A percentile compares a stretch with the other conserved stretches of the same genome.
Conservation (phyloP, 768 basidiomycete genomes). For the Trametes coccinea region DNA sequence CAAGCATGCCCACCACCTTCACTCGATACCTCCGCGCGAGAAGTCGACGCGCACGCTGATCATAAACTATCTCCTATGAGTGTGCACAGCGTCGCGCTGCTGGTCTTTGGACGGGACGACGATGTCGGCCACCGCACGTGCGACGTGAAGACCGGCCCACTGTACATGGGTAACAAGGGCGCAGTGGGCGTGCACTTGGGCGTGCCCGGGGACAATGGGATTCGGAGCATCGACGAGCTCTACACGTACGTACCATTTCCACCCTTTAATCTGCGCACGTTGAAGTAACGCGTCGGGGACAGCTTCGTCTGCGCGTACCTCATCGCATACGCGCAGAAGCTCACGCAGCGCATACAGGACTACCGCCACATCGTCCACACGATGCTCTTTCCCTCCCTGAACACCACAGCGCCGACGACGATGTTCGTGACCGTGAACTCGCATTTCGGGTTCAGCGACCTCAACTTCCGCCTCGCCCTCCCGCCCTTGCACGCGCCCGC, state of each 20-base stretch:
- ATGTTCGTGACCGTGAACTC: slow-evolving; percentile 87
- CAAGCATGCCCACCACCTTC: slow-evolving; percentile 85
- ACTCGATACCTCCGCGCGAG: slow-evolving; percentile 83
- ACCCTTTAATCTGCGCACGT: background rate
- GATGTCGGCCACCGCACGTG: slow-evolving; percentile 57
- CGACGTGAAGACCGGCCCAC: slow-evolving; percentile 72
- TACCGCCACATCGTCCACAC: slow-evolving; percentile 79
- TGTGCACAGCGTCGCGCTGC: slow-evolving; percentile 79
- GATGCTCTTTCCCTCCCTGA: slow-evolving; percentile 56
- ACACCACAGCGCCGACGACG: slow-evolving; percentile 47
- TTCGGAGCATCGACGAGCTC: slow-evolving; percentile 64
- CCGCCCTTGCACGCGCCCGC: slow-evolving; percentile 55
- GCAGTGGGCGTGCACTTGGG: slow-evolving; percentile 88
- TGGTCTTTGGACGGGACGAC: slow-evolving; percentile 83
- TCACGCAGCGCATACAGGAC: slow-evolving; percentile 71
- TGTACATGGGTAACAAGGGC: slow-evolving; percentile 92
- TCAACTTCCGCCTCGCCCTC: slow-evolving; percentile 84
- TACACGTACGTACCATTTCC: slow-evolving; percentile 69
- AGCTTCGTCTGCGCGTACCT: slow-evolving; percentile 95
- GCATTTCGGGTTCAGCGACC: slow-evolving; percentile 91
- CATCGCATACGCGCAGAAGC: slow-evolving; percentile 72
- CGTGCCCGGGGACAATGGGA: slow-evolving; percentile 55
- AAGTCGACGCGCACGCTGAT: slow-evolving; percentile 89
- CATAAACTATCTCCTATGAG: slow-evolving; percentile 86
- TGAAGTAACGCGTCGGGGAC: background rate